Evolutionary conservation across 208 protist genomes (phyloP), one percentile per base, ranked within the genome.

Genomic region (Naegleria fowleri): DNA sequence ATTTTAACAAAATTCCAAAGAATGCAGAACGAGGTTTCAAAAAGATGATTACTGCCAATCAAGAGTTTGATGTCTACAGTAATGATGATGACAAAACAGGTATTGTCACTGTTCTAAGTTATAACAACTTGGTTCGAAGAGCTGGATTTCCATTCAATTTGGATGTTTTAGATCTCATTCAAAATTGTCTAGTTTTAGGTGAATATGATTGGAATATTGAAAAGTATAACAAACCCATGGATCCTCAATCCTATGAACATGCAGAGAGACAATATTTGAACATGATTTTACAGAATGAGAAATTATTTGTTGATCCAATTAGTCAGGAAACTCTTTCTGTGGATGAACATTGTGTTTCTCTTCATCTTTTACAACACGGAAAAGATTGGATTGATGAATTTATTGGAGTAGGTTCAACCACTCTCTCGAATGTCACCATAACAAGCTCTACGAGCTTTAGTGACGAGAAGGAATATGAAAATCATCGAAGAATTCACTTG

Each of bases 271-370:
- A 89, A 67, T 89, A 89, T 89, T 40, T 89, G 7, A 4, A 38
- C 7, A 89, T 67, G 41, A 67, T 89, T 41, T 29, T 38, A 38
- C 15, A 89, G 11, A 33, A 67, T 41, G 86, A 89, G 29, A 55
- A 25, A 67, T n/a, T 89, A 41, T 89, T 89, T 89, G 48, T 67
- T 22, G 86, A 89, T 9, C 86, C 86, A 52, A 89, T 89, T 67
- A 51, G 36, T 41, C 86, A 89, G 51, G 86, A 89, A 40, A 52
- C 43, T 29, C 59, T 89, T 40, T 39, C 6, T 67, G 48, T 89
- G 2, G 86, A 89, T 89, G 6, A 52, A 9, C 86, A 89, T 67
- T 89, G 86, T 67, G 86, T 25, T 36, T 48, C 86, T 33, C 29
- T 89, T 36, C 9, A 40, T 6, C 5, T 89, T 11, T 36, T 36